Evolutionary conservation across 495 filamentous ascomycete genomes (phyloP).

Genomic region (Rhizodiscina lignyota): DNA sequence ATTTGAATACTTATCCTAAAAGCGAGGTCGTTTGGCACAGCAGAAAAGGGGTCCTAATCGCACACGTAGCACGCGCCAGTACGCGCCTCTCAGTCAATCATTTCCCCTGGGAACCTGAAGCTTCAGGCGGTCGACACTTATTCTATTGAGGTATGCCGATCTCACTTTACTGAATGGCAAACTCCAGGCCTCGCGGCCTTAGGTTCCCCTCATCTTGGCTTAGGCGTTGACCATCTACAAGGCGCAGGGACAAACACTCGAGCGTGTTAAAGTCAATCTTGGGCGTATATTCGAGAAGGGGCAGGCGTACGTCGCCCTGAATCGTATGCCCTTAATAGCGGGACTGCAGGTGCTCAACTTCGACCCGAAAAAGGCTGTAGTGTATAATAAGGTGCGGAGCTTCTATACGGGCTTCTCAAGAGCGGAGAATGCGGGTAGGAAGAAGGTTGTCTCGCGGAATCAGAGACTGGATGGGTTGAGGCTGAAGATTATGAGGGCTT

Average conservation of each 20-base stretch:
- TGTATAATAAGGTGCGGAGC: conserved; percentile 65
- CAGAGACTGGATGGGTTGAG: no score
- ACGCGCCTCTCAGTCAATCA: no score
- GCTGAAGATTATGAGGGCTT: no score
- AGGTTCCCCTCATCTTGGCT: conserved; percentile 77
- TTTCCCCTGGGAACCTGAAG: no score
- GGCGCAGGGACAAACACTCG: conserved; percentile 90
- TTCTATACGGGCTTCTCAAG: conserved; percentile 74
- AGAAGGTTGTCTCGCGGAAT: no score
- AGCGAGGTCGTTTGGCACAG: no score
- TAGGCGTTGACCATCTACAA: conserved; percentile 98
- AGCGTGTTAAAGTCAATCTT: conserved; percentile 87
- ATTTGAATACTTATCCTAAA: no score
- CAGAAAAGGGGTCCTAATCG: no score
- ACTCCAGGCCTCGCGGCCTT: conserved; percentile 65
- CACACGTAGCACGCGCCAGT: no score
- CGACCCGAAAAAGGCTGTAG: conserved; percentile 82
- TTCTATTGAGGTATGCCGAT: no score
- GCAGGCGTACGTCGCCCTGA: conserved; percentile 70
- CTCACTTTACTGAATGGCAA: conserved; percentile 93
- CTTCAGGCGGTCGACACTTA: no score
- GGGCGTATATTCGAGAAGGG: conserved; percentile 91
- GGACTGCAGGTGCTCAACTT: conserved; percentile 84
- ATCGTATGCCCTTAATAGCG: conserved; percentile 69
- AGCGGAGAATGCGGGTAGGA: conserved; percentile 18